Base-by-base conservation (phyloP, 2,329 filamentous ascomycete genomes). In the Alternaria viburni region DNA sequence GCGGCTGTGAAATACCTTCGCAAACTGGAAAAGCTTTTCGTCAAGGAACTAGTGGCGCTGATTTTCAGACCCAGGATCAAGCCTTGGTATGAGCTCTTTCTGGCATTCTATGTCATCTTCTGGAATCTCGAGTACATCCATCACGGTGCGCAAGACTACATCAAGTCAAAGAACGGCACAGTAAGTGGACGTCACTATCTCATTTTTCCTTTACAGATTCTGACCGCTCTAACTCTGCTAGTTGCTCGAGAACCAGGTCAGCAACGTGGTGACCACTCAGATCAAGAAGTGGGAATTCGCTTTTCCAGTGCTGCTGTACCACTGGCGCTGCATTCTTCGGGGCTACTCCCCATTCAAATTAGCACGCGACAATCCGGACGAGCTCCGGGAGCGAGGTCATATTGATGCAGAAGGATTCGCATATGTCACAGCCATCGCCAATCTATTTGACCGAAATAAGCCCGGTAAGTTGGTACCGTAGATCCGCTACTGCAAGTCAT, bases 81-180 rank as follows among this genome's bases (percentile, higher is more conserved):
- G 47, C 77, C 77, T 2, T 80, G 77, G 77, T 79, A 79, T 45
- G 77, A 79, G 47, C 59, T 80, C 12, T 78, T 77, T 52, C 47
- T 80, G 47, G 69, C 76, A 6, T 74, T 79, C 13, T 79, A 77
- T 57, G 72, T 80, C 15, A 67, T 79, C 11, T 72, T 78, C 47
- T 79, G 71, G 71, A 79, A 79, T 47, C 72, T 80, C 10, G 75
- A 78, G 23, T 80, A 78, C 63, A 78, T 80, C 19, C 71, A 76
- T 47, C 67, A 68, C 8, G 72, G 76, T 23, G 78, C 77, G 5
- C 67, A 74, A 51, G 69, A 71, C 13, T 80, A 79, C 58, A 77
- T 79, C 46, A 70, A 67, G 36, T 75, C 75, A 1, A 79, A 80
- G 32, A 75, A 72, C 49, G 73, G 74, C 25, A 80, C 77, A 3